Conservation (phyloP, 2,329 filamentous ascomycete genomes). For the Paraphaeosphaeria sporulosa region DNA sequence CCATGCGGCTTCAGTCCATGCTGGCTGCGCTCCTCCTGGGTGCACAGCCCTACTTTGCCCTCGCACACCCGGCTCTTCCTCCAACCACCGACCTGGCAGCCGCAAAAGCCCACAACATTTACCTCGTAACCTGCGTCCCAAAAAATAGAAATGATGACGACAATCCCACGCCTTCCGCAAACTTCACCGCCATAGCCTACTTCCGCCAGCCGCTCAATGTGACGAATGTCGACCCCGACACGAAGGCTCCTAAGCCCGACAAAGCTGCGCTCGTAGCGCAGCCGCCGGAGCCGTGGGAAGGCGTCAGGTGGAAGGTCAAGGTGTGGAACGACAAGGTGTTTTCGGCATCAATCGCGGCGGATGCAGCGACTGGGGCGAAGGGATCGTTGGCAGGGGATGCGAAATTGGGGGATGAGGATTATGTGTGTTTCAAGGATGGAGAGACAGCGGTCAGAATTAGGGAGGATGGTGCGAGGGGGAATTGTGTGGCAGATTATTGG, state of each 20-base stretch:
- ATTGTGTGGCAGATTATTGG: slow-evolving; percentile 23
- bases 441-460: too few species aligned
- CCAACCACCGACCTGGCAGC: neutral
- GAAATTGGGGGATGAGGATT: too few species aligned
- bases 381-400: too few species aligned
- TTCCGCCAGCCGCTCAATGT: slow-evolving; percentile 18
- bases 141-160: neutral
- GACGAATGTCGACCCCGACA: slow-evolving; percentile 1
- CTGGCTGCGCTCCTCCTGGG: slow-evolving; percentile 11
- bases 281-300: too few species aligned
- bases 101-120: slow-evolving; percentile 19
- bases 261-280: too few species aligned
- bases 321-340: too few species aligned
- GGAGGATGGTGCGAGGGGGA: too few species aligned
- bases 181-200: slow-evolving; percentile 20
- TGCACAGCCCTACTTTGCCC: slow-evolving; percentile 1
- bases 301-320: too few species aligned
- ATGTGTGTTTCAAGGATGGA: too few species aligned
- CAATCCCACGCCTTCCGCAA: slow-evolving; percentile 1
- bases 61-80: slow-evolving; percentile 9
- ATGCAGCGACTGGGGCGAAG: too few species aligned
- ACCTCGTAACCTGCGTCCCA: slow-evolving; percentile 18
- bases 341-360: too few species aligned
- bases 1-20: neutral
- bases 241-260: slow-evolving; percentile 12